Conservation (phyloP, 2,329 filamentous ascomycete species). For the Cercospora brassicicola region DNA sequence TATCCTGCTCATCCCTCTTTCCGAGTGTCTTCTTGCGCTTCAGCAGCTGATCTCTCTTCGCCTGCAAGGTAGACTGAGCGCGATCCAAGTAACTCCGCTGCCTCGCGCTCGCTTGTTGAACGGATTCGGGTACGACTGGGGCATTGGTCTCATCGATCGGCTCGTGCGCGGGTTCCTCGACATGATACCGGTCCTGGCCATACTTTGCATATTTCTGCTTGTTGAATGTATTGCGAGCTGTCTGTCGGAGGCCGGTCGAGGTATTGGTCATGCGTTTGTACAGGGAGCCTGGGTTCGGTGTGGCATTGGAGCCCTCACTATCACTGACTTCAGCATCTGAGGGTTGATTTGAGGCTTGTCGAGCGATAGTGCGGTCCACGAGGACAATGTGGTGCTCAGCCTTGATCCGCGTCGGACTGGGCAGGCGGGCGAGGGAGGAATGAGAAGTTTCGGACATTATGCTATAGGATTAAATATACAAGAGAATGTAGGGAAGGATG, state of each 20-base stretch:
- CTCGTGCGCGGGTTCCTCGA: slow-evolving; percentile 17
- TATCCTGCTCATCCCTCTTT: slow-evolving; percentile 41
- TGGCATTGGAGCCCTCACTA: slow-evolving; percentile 29
- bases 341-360: slow-evolving; percentile 18
- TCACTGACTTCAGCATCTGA: slow-evolving; percentile 34
- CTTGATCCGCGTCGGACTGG: slow-evolving; percentile 29
- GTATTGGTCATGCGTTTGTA: slow-evolving; percentile 34
- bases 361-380: slow-evolving; percentile 54
- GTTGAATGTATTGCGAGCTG: slow-evolving; percentile 34
- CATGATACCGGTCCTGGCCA: slow-evolving; percentile 36
- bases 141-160: slow-evolving; percentile 23
- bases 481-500: slow-evolving; percentile 4
- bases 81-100: slow-evolving; percentile 35
- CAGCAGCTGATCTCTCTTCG: slow-evolving; percentile 34
- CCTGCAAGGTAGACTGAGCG: slow-evolving; percentile 28
- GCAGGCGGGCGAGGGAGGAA: slow-evolving; percentile 29
- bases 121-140: slow-evolving; percentile 21
- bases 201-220: slow-evolving; percentile 41
- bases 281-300: slow-evolving; percentile 21
- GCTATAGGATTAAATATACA: slow-evolving; percentile 5
- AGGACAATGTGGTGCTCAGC: slow-evolving; percentile 65
- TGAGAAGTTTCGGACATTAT: slow-evolving; percentile 32
- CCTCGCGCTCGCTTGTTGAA: slow-evolving; percentile 17
- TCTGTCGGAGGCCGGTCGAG: slow-evolving; percentile 32
- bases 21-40: slow-evolving; percentile 37